A percentile compares a stretch with the other conserved stretches of the same genome.
Conservation (phyloP, 495 filamentous ascomycete species). For the Aspergillus taichungensis region DNA sequence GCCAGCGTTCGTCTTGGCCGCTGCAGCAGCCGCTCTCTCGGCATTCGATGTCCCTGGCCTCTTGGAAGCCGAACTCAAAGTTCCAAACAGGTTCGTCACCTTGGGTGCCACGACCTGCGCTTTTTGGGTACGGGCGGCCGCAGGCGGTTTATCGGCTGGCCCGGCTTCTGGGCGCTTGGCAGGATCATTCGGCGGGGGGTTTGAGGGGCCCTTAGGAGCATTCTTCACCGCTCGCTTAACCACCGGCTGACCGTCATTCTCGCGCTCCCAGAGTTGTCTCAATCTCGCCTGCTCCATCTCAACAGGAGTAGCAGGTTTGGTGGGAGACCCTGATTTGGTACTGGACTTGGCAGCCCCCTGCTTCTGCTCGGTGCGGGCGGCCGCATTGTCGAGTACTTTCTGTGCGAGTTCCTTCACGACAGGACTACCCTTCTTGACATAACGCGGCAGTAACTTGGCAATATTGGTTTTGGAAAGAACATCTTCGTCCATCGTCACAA, state of each 20-base stretch:
- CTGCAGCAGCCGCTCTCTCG: conserved; percentile 37
- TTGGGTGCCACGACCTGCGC: conserved; percentile 46
- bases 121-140: conserved; percentile 30
- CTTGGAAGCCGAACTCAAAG: conserved; percentile 51
- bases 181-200: not conserved
- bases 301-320: conserved; percentile 15
- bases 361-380: conserved; percentile 43
- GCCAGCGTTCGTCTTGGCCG: conserved; percentile 25
- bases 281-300: conserved; percentile 28
- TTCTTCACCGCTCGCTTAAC: conserved; percentile 33
- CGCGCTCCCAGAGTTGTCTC: conserved; percentile 40
- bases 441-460: conserved; percentile 50
- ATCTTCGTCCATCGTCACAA: conserved; percentile 54
- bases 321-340: conserved; percentile 26
- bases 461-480: conserved; percentile 60
- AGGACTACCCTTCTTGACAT: conserved; percentile 58
- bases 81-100: conserved; percentile 49
- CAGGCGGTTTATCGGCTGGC: conserved; percentile 24
- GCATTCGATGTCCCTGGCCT: conserved; percentile 50
- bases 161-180: conserved; percentile 18
- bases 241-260: conserved; percentile 27
- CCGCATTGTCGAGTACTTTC: conserved; percentile 48
- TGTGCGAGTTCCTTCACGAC: conserved; percentile 50
- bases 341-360: conserved; percentile 27
- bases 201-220: conserved; percentile 11